Conservation (phyloP, 169 alveolate genomes). For the Eimeria praecox region DNA sequence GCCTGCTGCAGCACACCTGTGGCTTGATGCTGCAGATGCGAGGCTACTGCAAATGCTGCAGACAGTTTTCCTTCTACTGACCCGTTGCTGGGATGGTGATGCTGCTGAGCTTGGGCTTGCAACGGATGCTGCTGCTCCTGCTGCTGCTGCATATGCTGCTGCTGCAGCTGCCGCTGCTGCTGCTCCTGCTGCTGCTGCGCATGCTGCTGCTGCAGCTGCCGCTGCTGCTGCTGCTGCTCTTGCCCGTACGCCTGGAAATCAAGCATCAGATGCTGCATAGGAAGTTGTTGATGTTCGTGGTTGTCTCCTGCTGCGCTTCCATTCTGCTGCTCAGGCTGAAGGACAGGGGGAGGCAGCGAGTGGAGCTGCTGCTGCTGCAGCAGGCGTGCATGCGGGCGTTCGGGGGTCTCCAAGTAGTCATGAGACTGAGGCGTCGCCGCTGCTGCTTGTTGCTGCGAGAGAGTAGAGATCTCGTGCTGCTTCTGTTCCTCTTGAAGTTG, state of each 20-base stretch:
- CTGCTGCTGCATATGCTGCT: background rate
- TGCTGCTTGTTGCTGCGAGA: too few species aligned
- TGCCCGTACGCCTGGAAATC: background rate
- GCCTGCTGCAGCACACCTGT: background rate
- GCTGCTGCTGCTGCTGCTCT: background rate
- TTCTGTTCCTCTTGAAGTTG: background rate
- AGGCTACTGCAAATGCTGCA: background rate
- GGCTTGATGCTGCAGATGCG: background rate
- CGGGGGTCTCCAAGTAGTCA: background rate
- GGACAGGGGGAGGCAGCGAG: background rate
- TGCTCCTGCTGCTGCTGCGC: background rate
- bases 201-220: background rate
- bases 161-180: background rate
- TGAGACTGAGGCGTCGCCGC: too few species aligned
- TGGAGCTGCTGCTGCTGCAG: constrained; percentile 51
- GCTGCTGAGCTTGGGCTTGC: background rate
- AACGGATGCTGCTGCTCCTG: background rate
- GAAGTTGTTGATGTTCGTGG: background rate
- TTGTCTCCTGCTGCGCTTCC: background rate
- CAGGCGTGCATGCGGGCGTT: background rate
- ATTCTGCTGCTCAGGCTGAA: background rate
- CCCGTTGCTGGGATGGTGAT: background rate
- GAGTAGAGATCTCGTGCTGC: background rate
- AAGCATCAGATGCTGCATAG: background rate
- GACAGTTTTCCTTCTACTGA: background rate